phyloP scores from a whole-genome alignment of 768 basidiomycete species.

The Rhodotorula toruloides region DNA sequence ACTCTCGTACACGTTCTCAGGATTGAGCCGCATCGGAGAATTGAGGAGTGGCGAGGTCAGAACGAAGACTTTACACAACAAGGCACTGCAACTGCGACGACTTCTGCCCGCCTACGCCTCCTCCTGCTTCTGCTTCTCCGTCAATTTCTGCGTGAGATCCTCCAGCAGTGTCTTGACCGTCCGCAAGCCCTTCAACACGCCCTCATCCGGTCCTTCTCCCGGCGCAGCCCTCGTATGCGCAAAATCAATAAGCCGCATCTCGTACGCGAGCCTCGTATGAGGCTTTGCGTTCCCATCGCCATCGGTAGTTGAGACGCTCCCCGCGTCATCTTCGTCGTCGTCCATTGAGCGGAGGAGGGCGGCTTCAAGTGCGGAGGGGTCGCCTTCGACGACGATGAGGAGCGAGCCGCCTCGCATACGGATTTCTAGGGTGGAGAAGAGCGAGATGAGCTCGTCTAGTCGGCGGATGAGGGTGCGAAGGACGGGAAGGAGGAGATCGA shows the following conservation, averaged over 20 bases:
- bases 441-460: conserved; percentile 49
- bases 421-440: conserved; percentile 58
- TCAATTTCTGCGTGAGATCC: conserved; percentile 21
- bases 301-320: conserved; percentile 36
- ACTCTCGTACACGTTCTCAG: too few relatives aligned
- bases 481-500: conserved; percentile 58
- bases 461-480: conserved; percentile 55
- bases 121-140: conserved; percentile 1
- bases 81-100: too few relatives aligned
- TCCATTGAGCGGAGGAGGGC: conserved; percentile 45
- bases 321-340: conserved; percentile 40
- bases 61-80: neutral
- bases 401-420: conserved; percentile 78
- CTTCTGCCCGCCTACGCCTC: neutral
- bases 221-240: conserved; percentile 63
- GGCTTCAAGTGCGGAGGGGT: conserved; percentile 49
- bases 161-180: conserved; percentile 56
- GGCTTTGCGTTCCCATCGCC: conserved; percentile 26
- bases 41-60: too few relatives aligned
- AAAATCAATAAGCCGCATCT: conserved; percentile 85
- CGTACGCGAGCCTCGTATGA: conserved; percentile 51
- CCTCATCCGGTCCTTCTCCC: conserved; percentile 70
- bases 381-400: conserved; percentile 72
- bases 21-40: too few relatives aligned
- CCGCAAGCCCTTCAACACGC: conserved; percentile 68